Evolutionary conservation across 2,329 filamentous ascomycete genomes (phyloP), one percentile per base, ranked within the genome.

Genomic region (Scedosporium dehoogii): DNA sequence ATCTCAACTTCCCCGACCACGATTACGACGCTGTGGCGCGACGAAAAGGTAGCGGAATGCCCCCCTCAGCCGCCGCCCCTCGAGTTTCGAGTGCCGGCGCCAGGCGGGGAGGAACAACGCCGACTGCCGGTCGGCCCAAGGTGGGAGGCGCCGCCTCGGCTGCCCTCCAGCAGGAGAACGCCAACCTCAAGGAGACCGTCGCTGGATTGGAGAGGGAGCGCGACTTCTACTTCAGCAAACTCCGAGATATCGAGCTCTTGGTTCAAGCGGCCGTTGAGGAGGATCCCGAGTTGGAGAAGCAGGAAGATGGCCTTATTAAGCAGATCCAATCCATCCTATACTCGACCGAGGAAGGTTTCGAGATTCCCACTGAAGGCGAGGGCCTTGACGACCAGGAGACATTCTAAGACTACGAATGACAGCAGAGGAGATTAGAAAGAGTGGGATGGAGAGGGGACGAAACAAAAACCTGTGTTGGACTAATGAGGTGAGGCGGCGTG

Each of bases 191-290:
- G 82, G 93, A 97, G 79, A 96, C 91, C 0, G 93, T 99, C n/a
- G 82, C 85, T 12, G 94, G 94, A 1, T 81, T 99, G 51, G 94
- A 99, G 81, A 88, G 94, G 69, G 94, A 99, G 80, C 85, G 94
- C 59, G 94, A 99, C 75, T 99, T 99, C 74, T 99, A 99, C 81
- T 99, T 99, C 77, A 96, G 91, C 83, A 99, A 99, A 81, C 83
- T 99, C 67, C 85, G 94, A 64, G 94, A 99, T 73, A 99, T 99
- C 69, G 94, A 99, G 78, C 80, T 99, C 67, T 79, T 99, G 70
- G 85, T 99, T 62, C 94, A 99, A 79, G 89, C 91, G 70, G 92
- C 92, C 10, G 89, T 96, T 71, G 94, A 99, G 69, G 89, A 91
- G 66, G 90, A 97, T 67, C 92, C 92, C 0, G 89, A 96, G 77